A percentile compares a stretch with the other conserved stretches of the same genome.
Conservation (phyloP, 2,329 filamentous ascomycete genomes). For the Pseudopithomyces maydicus region DNA sequence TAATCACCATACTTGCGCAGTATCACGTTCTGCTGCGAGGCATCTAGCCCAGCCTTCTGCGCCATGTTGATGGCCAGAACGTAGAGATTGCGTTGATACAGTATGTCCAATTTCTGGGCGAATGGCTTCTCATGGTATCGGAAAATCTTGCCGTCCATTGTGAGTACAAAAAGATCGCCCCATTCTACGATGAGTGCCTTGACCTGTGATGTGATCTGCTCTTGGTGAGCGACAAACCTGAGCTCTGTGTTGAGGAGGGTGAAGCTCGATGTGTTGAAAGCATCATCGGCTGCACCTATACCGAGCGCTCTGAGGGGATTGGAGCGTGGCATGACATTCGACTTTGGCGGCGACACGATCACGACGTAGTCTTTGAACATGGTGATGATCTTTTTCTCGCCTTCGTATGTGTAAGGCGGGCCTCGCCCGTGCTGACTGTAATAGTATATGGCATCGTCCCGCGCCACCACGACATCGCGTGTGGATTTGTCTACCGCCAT, state of each 20-base stretch:
- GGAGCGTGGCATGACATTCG: slow-evolving; percentile 57
- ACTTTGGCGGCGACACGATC: slow-evolving; percentile 78
- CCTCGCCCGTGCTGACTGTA: slow-evolving; percentile 86
- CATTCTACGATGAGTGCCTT: slow-evolving; percentile 83
- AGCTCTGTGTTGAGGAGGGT: slow-evolving; percentile 90
- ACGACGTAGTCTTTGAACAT: slow-evolving; percentile 86
- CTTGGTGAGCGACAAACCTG: slow-evolving; percentile 86
- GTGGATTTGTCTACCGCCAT: slow-evolving; percentile 84
- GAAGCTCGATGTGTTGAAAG: slow-evolving; percentile 87
- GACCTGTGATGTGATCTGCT: slow-evolving; percentile 80
- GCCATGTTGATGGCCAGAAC: slow-evolving; percentile 90
- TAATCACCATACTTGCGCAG: slow-evolving; percentile 94
- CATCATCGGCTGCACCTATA: slow-evolving; percentile 70
- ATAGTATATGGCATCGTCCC: slow-evolving; percentile 94
- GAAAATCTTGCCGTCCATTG: slow-evolving; percentile 88
- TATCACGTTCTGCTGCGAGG: slow-evolving; percentile 84
- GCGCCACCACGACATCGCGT: slow-evolving; percentile 86
- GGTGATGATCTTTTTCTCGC: slow-evolving; percentile 80
- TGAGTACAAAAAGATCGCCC: slow-evolving; percentile 90
- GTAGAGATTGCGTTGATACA: slow-evolving; percentile 94
- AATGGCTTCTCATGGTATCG: slow-evolving; percentile 90
- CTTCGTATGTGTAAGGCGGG: slow-evolving; percentile 88
- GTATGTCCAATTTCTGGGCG: slow-evolving; percentile 86
- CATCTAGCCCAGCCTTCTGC: slow-evolving; percentile 82
- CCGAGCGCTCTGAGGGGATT: slow-evolving; percentile 75